A percentile compares a stretch with the other conserved stretches of the same genome.
These are phyloP conservation scores for Croton setiger DNA, from an alignment of 441 rosid species.

Conservation along the genomic window DNA sequence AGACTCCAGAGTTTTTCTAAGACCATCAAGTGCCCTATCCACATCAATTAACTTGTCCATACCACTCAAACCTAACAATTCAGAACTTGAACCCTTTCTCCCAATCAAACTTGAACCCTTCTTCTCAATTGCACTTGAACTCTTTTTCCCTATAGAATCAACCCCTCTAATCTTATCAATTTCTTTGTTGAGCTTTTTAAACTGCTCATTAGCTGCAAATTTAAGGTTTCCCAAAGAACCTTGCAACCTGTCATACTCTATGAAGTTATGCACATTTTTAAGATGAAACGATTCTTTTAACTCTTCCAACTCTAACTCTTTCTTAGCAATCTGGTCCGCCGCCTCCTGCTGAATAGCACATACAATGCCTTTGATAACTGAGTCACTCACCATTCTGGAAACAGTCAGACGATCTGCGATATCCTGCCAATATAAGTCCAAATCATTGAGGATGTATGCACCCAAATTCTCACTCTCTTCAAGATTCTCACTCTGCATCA, in stretches of 20 bases:
- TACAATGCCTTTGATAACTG: constrained; percentile 71
- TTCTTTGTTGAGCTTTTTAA: constrained; percentile 54
- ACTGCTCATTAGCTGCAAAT: constrained; percentile 43
- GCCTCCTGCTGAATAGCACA: constrained; percentile 75
- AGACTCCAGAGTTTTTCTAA: constrained; percentile 44
- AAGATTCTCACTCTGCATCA: constrained; percentile 20
- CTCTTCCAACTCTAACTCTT: constrained; percentile 59
- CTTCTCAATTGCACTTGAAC: no score
- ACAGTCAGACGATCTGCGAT: constrained; percentile 47
- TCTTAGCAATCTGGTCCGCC: constrained; percentile 53
- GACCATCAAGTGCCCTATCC: constrained; percentile 46
- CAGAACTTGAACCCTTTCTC: constrained; percentile 29
- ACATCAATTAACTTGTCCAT: constrained; percentile 42
- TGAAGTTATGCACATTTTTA: constrained; percentile 15
- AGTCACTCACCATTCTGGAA: constrained; percentile 80
- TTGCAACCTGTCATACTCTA: constrained; percentile 22
- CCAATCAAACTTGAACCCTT: no score
- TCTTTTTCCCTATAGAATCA: constrained; percentile 31
- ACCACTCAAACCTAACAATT: constrained; percentile 41
- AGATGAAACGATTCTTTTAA: constrained; percentile 40
- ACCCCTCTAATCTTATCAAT: constrained; percentile 44
- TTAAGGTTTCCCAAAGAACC: constrained; percentile 42
- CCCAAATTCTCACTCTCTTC: constrained; percentile 45
- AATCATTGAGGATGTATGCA: constrained; percentile 47
- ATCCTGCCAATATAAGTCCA: constrained; percentile 65